These are phyloP conservation scores for Mycena albidolilacea DNA, from an alignment of 768 basidiomycete genomes.

Conservation along the genomic window DNA sequence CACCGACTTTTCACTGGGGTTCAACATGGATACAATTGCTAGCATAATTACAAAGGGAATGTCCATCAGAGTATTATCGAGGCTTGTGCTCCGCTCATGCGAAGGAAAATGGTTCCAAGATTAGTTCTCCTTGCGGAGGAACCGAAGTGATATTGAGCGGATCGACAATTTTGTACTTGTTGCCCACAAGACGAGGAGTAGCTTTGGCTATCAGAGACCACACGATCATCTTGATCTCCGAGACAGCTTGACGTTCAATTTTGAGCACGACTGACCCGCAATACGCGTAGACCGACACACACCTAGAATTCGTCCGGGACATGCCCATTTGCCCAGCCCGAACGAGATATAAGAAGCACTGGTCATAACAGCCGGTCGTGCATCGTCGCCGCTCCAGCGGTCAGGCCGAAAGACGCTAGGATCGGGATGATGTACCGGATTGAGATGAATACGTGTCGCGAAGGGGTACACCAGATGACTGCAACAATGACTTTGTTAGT, in stretches of 20 bases:
- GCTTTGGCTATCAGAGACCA: constrained; percentile 47
- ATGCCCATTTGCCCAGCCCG: constrained; percentile 52
- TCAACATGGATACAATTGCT: too few species aligned
- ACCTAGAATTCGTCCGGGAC: constrained; percentile 53
- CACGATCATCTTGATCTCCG: constrained; percentile 54
- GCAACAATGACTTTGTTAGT: constrained; percentile 4
- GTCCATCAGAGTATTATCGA: too few species aligned
- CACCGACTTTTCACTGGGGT: too few species aligned
- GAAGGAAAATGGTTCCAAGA: constrained; percentile 35
- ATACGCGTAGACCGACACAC: constrained; percentile 1
- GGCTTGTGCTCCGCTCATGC: background rate
- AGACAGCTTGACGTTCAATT: background rate
- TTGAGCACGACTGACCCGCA: background rate
- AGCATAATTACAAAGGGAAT: too few species aligned
- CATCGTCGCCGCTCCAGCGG: constrained; percentile 46
- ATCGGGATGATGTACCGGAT: constrained; percentile 43
- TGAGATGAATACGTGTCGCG: constrained; percentile 48
- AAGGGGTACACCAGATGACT: constrained; percentile 49
- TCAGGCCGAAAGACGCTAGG: constrained; percentile 48
- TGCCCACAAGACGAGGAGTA: constrained; percentile 48
- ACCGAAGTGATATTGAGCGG: constrained; percentile 49
- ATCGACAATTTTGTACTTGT: constrained; percentile 49
- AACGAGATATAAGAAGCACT: constrained; percentile 50
- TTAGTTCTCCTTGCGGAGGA: constrained; percentile 39
- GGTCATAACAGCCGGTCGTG: constrained; percentile 48